Base-by-base conservation (phyloP, 177 flowering plant genomes). In the Vitis hybrid region DNA sequence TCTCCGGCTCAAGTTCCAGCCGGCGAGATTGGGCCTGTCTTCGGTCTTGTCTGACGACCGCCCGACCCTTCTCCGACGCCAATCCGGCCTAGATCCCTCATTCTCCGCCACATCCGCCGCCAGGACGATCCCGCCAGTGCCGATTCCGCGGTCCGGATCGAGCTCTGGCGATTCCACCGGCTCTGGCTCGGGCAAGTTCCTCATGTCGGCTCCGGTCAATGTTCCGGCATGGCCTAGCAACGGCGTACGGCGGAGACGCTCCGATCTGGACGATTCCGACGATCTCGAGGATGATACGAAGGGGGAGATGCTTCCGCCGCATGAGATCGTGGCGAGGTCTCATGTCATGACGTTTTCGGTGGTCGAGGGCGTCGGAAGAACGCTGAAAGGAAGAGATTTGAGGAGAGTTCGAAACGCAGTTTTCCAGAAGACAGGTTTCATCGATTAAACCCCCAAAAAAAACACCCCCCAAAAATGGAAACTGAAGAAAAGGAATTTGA, bases 371-470 rank as follows among this genome's bases (percentile, higher is more conserved):
- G 46, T 35, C 46, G 46, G 46, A 35, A 35, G 91, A 77, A 87
- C 91, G 14, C 83, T 87, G 40, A 87, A 87, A 68, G 91, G 91
- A n/a, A 74, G 91, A 65, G 91, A 87, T 73, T 77, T 85, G 57
- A 77, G 88, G 4, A 72, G 81, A 1, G 86, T 87, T 1, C 58
- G 91, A 52, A 87, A 85, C 66, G 89, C 88, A 14, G 82, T 87
- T 49, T 82, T 76, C 68, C 89, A 78, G 77, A 76, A 82, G 66
- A 87, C 88, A 70, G 91, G 91, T 72, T 85, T 85, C 72, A 72
- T 87, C 56, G 89, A 87, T 32, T 87, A 76, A 80, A 70, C 6
- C 46, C 46, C 46, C 1, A 27, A 27, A 0, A 27, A 27, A 27
- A 27, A 2, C 3, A 2, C 30, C 30, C 30, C 30, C 30, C 3